Evolutionary conservation across 495 filamentous ascomycete species (phyloP).

Genomic region (Pyrenopolyporus hunteri): DNA sequence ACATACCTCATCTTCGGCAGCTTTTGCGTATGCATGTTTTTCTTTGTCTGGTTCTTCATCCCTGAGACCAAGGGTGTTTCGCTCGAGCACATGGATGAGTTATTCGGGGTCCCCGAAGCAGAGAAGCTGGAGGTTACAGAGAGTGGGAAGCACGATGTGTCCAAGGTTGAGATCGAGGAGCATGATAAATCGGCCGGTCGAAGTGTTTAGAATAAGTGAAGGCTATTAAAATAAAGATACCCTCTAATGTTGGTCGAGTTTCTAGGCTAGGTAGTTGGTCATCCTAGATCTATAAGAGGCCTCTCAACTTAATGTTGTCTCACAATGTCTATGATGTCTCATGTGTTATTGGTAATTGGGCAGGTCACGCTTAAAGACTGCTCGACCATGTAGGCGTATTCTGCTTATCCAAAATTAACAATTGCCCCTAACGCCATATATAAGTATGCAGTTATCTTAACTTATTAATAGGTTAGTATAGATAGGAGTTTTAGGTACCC

Average conservation of each 20-base stretch:
- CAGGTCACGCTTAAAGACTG: too few relatives aligned
- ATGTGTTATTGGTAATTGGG: too few relatives aligned
- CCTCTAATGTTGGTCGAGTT: conserved; percentile 2
- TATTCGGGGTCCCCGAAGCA: conserved; percentile 52
- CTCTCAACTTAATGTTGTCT: too few relatives aligned
- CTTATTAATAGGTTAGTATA: too few relatives aligned
- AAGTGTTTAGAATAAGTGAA: conserved; percentile 21
- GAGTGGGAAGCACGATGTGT: conserved; percentile 11
- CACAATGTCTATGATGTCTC: too few relatives aligned
- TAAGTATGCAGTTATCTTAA: too few relatives aligned
- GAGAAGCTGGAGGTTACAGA: conserved; percentile 3
- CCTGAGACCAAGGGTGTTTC: conserved; percentile 72
- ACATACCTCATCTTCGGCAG: conserved; percentile 62
- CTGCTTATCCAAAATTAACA: too few relatives aligned
- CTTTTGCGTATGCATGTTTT: conserved; percentile 70
- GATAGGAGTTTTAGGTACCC: too few relatives aligned
- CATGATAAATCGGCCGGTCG: conserved; percentile 25
- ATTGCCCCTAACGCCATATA: too few relatives aligned
- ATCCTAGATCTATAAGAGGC: not conserved
- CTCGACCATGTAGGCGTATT: too few relatives aligned
- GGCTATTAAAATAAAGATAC: conserved; percentile 11
- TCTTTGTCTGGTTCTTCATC: conserved; percentile 74
- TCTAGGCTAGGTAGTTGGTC: not conserved
- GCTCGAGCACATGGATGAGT: conserved; percentile 61
- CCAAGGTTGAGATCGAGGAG: conserved; percentile 26